These are phyloP conservation scores for Ploettnerulaceae sp. DNA, from an alignment of 2,329 filamentous ascomycete species.

Conservation along the genomic window DNA sequence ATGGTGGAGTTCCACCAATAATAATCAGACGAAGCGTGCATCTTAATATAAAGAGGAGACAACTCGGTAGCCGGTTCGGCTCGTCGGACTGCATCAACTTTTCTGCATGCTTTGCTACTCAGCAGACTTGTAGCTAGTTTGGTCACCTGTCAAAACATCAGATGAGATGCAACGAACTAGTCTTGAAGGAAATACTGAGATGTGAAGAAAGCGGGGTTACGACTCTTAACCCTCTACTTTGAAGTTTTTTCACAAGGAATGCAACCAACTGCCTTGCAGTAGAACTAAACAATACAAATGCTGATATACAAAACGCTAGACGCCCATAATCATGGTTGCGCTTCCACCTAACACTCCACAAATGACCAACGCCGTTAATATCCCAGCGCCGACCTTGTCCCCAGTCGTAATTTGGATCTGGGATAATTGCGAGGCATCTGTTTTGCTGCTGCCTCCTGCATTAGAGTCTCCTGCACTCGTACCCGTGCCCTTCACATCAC, in stretches of 20 bases:
- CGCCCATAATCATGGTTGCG: conserved; percentile 3
- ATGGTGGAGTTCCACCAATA: conserved; percentile 6
- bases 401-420: conserved; percentile 33
- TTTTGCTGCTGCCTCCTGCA: conserved; percentile 15
- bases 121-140: too few species aligned
- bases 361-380: conserved; percentile 37
- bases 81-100: conserved; percentile 8
- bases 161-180: too few species aligned
- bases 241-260: too few species aligned
- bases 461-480: conserved; percentile 28
- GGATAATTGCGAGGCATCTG: conserved; percentile 1
- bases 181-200: too few species aligned
- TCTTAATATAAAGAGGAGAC: conserved; percentile 7
- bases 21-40: not conserved
- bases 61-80: not conserved
- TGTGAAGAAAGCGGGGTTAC: too few species aligned
- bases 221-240: too few species aligned
- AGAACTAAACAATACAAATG: too few species aligned
- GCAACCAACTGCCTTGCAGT: too few species aligned
- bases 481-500: conserved; percentile 42
- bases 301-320: not conserved
- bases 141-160: too few species aligned
- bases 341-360: conserved; percentile 23
- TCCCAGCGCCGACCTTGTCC: conserved; percentile 40
- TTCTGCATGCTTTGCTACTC: too few species aligned